Conservation (phyloP, 2,329 filamentous ascomycete genomes). For the Ilyonectria mors-panacis region DNA sequence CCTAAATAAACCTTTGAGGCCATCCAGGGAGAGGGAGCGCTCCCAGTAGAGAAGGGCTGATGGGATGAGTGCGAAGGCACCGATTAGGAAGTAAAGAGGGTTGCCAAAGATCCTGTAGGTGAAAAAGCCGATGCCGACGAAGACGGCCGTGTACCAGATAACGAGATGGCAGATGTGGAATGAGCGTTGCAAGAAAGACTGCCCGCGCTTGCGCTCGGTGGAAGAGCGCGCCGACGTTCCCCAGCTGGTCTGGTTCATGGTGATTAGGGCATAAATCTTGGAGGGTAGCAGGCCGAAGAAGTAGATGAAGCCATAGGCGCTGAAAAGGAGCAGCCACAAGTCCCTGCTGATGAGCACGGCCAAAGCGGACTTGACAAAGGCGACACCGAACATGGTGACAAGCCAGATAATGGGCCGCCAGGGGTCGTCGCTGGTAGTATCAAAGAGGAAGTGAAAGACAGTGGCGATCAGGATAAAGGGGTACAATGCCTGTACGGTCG, state of each 20-base stretch:
- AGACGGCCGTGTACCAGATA: constrained; percentile 32
- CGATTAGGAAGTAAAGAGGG: constrained; percentile 27
- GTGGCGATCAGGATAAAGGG: constrained; percentile 35
- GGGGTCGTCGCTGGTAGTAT: constrained; percentile 17
- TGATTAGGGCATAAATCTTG: constrained; percentile 32
- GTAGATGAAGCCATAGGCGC: constrained; percentile 34
- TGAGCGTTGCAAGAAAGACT: constrained; percentile 29
- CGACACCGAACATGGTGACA: constrained; percentile 33
- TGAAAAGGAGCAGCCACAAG: constrained; percentile 33
- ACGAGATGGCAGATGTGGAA: constrained; percentile 33
- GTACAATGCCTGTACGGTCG: constrained; percentile 32
- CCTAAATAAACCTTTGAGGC: not conserved
- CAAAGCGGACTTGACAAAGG: constrained; percentile 32
- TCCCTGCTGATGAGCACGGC: constrained; percentile 33
- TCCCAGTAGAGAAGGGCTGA: constrained; percentile 30
- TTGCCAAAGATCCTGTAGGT: constrained; percentile 19
- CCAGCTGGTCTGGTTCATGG: constrained; percentile 35
- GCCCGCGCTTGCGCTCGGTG: constrained; percentile 27
- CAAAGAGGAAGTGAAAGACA: constrained; percentile 34
- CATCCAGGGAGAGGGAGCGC: not conserved
- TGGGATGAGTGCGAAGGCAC: constrained; percentile 20
- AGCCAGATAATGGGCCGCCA: constrained; percentile 33
- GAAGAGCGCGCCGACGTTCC: constrained; percentile 31
- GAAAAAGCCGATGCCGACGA: constrained; percentile 32
- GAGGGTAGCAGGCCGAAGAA: constrained; percentile 35